A percentile compares a stretch with the other conserved stretches of the same genome.
These are phyloP conservation scores for Medicago arabica DNA, from an alignment of 306 rosid genomes.

Conservation along the genomic window DNA sequence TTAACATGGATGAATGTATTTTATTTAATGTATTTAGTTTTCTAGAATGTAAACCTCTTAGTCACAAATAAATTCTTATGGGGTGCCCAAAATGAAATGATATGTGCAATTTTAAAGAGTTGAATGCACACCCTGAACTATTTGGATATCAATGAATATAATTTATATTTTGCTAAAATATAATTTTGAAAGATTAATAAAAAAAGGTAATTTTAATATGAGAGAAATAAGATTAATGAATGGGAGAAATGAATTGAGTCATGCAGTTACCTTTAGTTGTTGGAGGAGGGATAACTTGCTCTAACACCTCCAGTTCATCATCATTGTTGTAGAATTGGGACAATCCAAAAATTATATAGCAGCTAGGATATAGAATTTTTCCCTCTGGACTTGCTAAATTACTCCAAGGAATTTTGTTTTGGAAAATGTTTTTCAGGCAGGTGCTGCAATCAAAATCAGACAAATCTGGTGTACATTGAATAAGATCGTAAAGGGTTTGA, in stretches of 20 bases:
- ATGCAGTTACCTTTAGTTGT: neutral
- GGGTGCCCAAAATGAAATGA: too few relatives aligned
- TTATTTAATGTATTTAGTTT: too few relatives aligned
- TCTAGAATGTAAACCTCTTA: too few relatives aligned
- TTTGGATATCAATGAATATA: too few relatives aligned
- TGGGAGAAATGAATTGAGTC: neutral
- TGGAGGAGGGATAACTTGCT: neutral
- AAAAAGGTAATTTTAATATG: too few relatives aligned
- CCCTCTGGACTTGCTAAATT: constrained; percentile 17
- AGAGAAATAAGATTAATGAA: too few relatives aligned
- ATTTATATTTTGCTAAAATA: too few relatives aligned
- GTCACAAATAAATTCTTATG: too few relatives aligned
- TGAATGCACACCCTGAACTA: too few relatives aligned
- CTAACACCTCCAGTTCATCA: neutral
- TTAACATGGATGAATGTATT: too few relatives aligned
- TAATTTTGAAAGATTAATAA: too few relatives aligned
- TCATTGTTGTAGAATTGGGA: neutral
- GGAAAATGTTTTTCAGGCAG: neutral
- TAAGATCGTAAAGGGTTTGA: neutral
- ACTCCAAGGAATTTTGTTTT: neutral
- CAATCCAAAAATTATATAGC: constrained; percentile 21
- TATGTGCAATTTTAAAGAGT: too few relatives aligned
- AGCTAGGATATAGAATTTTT: constrained; percentile 13
- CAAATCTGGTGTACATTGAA: neutral
- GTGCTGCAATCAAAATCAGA: neutral